phyloP scores from a whole-genome alignment of 192 early-diverging fungal genomes.

The Rhizophagus prolifer region DNA sequence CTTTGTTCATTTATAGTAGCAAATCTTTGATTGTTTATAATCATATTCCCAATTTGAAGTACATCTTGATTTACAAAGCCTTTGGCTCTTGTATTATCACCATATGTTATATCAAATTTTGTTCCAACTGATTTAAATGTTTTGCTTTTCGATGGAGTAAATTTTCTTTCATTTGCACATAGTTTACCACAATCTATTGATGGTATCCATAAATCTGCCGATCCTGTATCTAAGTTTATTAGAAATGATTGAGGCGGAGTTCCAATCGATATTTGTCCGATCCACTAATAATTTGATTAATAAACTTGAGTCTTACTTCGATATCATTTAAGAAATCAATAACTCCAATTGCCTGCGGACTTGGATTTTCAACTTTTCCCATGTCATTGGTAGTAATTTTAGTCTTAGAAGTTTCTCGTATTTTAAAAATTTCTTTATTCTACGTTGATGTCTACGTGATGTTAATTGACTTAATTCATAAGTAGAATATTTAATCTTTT shows the following conservation, averaged over 20 bases:
- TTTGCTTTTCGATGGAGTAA: constrained; percentile 45
- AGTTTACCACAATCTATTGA: constrained; percentile 44
- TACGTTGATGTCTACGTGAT: no score
- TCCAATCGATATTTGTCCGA: constrained; percentile 23
- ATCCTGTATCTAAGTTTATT: constrained; percentile 59
- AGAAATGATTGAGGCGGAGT: constrained; percentile 37
- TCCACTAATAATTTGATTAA: constrained; percentile 6
- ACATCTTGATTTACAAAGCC: constrained; percentile 52
- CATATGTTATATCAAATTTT: constrained; percentile 62
- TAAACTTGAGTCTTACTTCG: background rate
- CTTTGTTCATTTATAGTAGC: no score
- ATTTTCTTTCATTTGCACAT: constrained; percentile 51
- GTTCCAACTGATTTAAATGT: constrained; percentile 59
- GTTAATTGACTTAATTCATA: no score
- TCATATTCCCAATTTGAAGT: constrained; percentile 50
- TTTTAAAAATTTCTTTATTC: no score
- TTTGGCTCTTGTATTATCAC: constrained; percentile 55
- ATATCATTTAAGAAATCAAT: background rate
- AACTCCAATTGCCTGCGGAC: background rate
- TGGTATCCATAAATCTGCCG: constrained; percentile 61
- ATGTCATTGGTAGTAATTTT: no score
- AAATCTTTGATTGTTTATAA: constrained; percentile 37
- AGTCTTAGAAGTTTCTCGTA: no score
- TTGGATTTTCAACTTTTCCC: background rate
- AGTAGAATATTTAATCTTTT: no score